phyloP scores from a whole-genome alignment of 2,329 filamentous ascomycete species.

The Penicillium sp. region DNA sequence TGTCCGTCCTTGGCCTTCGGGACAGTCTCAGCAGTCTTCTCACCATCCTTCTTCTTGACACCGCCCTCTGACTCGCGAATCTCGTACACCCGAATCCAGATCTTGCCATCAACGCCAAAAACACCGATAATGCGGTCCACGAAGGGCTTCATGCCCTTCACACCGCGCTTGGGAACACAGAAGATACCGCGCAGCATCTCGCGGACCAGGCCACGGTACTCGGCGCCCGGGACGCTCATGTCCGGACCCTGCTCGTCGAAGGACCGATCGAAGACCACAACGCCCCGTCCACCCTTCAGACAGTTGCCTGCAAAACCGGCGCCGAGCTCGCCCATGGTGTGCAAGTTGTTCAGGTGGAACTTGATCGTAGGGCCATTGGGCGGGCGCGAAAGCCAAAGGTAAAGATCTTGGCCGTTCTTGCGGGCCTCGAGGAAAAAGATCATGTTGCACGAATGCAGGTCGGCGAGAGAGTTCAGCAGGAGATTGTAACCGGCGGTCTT shows the following conservation, averaged over 20 bases:
- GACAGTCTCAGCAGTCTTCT: slow-evolving; percentile 41
- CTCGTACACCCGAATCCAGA: slow-evolving; percentile 96
- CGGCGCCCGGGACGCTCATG: slow-evolving; percentile 60
- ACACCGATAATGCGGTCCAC: slow-evolving; percentile 94
- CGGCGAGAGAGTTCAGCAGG: slow-evolving; percentile 74
- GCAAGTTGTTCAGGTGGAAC: slow-evolving; percentile 60
- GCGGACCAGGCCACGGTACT: slow-evolving; percentile 61
- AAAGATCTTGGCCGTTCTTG: slow-evolving; percentile 85
- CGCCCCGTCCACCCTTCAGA: slow-evolving; percentile 84
- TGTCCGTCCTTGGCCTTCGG: slow-evolving; percentile 55
- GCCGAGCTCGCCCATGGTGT: slow-evolving; percentile 95
- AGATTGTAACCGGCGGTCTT: slow-evolving; percentile 62
- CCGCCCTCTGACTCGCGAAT: slow-evolving; percentile 77
- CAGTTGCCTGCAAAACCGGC: slow-evolving; percentile 86
- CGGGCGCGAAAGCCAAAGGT: slow-evolving; percentile 88
- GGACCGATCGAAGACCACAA: slow-evolving; percentile 86
- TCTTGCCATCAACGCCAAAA: slow-evolving; percentile 85
- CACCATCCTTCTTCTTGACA: slow-evolving; percentile 49
- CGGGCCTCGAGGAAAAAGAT: slow-evolving; percentile 93
- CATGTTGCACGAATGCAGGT: slow-evolving; percentile 92
- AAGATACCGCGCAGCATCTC: slow-evolving; percentile 90
- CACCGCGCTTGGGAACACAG: slow-evolving; percentile 79
- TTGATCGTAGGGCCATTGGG: slow-evolving; percentile 78
- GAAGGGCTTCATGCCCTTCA: slow-evolving; percentile 91
- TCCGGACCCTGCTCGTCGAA: slow-evolving; percentile 78